A percentile compares a stretch with the other conserved stretches of the same genome.
These are phyloP conservation scores for Lagenaria siceraria DNA, from an alignment of 306 rosid genomes.

Conservation along the genomic window DNA sequence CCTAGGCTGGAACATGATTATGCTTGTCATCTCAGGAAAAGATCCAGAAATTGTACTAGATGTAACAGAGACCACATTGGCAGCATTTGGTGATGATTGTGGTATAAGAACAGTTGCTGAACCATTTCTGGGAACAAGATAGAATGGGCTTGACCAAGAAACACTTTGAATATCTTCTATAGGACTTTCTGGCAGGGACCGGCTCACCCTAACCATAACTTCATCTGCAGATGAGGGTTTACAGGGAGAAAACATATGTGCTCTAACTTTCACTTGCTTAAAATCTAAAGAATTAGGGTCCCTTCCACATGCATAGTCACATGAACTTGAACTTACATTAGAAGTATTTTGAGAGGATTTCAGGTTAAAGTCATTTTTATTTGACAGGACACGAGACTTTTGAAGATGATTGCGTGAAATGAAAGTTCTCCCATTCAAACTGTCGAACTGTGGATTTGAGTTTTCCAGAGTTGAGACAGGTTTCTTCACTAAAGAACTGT, in stretches of 20 bases:
- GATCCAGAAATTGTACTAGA: conserved; percentile 58
- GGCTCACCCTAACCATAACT: conserved; percentile 53
- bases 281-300: conserved; percentile 28
- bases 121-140: conserved; percentile 77
- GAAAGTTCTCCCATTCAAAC: conserved; percentile 15
- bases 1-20: conserved; percentile 92
- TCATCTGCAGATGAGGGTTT: conserved; percentile 45
- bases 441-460: conserved; percentile 16
- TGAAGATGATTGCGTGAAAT: conserved; percentile 18
- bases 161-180: conserved; percentile 25
- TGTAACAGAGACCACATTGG: conserved; percentile 60
- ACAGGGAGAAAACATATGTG: conserved; percentile 66
- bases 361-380: conserved; percentile 14
- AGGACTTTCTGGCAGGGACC: conserved; percentile 28
- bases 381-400: conserved; percentile 19
- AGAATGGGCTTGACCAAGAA: conserved; percentile 71
- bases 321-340: conserved; percentile 18
- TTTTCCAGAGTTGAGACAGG: conserved; percentile 44
- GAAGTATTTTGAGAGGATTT: conserved; percentile 20
- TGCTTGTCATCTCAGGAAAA: conserved; percentile 62
- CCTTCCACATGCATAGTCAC: conserved; percentile 19
- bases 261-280: conserved; percentile 47
- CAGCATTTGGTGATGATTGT: conserved; percentile 50
- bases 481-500: conserved; percentile 19
- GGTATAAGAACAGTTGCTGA: conserved; percentile 76